phyloP scores from a whole-genome alignment of 2,329 filamentous ascomycete genomes.

The Beauveria scarabaeidicola region DNA sequence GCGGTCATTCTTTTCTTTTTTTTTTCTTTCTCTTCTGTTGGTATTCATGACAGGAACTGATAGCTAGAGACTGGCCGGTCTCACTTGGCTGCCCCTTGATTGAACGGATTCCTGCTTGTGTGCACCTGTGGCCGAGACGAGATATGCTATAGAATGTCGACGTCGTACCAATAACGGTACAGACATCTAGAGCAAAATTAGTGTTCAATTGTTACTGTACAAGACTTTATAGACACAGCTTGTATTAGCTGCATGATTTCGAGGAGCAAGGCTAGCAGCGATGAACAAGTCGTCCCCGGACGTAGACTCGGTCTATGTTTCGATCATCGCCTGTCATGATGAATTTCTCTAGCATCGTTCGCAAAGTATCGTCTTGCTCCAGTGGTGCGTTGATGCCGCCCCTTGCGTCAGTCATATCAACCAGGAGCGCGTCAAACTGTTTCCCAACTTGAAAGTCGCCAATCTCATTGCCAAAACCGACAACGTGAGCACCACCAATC shows the following conservation, averaged over 20 bases:
- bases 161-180: too few relatives aligned
- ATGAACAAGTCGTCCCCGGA: slow-evolving; percentile 33
- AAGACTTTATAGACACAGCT: background rate
- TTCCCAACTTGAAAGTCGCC: slow-evolving; percentile 52
- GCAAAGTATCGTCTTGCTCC: slow-evolving; percentile 38
- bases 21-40: too few relatives aligned
- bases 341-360: slow-evolving; percentile 52
- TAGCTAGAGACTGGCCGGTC: too few relatives aligned
- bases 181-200: too few relatives aligned
- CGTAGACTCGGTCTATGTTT: slow-evolving; percentile 48
- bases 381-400: slow-evolving; percentile 42
- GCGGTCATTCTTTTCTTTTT: too few relatives aligned
- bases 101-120: too few relatives aligned
- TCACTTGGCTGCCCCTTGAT: too few relatives aligned
- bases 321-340: slow-evolving; percentile 58
- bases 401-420: slow-evolving; percentile 29
- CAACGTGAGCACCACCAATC: slow-evolving; percentile 50
- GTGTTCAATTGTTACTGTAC: too few relatives aligned
- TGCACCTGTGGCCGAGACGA: too few relatives aligned
- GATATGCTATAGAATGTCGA: too few relatives aligned
- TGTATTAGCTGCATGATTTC: background rate
- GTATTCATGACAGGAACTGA: too few relatives aligned
- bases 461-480: slow-evolving; percentile 42
- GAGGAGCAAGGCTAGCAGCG: background rate
- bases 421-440: slow-evolving; percentile 51